Percentiles rank a stretch among this genome's conserved stretches.
These are phyloP conservation scores for Jatropha curcas DNA, from an alignment of 345 rosid genomes.

Conservation along the genomic window DNA sequence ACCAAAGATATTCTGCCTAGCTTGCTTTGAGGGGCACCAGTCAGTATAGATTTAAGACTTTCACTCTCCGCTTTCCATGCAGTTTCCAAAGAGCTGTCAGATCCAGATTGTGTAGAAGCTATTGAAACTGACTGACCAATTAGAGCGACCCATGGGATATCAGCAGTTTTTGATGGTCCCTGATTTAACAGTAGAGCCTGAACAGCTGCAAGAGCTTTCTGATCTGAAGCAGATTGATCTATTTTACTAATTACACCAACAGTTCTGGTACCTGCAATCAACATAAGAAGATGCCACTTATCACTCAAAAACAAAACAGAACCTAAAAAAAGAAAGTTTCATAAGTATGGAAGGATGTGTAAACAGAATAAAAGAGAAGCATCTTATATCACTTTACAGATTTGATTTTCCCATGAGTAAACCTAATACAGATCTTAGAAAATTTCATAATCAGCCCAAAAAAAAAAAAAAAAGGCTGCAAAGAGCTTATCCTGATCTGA, in stretches of 20 bases:
- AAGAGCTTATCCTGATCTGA: too few species aligned
- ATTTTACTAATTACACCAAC: constrained; percentile 85
- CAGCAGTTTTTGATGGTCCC: constrained; percentile 91
- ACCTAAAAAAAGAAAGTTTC: background rate
- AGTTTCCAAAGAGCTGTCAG: constrained; percentile 91
- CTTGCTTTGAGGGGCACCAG: constrained; percentile 85
- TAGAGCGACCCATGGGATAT: constrained; percentile 94
- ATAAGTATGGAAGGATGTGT: background rate
- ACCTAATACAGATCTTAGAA: constrained; percentile 1
- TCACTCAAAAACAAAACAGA: background rate
- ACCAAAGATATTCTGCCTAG: constrained; percentile 93
- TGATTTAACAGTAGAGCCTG: constrained; percentile 86
- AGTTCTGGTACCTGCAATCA: constrained; percentile 77
- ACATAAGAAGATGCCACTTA: background rate
- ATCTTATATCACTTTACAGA: background rate
- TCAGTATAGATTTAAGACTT: constrained; percentile 72
- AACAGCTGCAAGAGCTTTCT: constrained; percentile 93
- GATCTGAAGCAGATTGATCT: constrained; percentile 85
- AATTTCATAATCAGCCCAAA: background rate
- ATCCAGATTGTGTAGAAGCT: constrained; percentile 81
- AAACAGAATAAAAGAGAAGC: constrained; percentile 2
- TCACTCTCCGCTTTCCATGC: constrained; percentile 98
- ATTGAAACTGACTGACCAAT: constrained; percentile 95
- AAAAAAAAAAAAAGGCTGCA: too few species aligned
- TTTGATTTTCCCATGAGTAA: background rate